Evolutionary conservation across 2,329 filamentous ascomycete species (phyloP).

Genomic region (Calonectria leucothoes): DNA sequence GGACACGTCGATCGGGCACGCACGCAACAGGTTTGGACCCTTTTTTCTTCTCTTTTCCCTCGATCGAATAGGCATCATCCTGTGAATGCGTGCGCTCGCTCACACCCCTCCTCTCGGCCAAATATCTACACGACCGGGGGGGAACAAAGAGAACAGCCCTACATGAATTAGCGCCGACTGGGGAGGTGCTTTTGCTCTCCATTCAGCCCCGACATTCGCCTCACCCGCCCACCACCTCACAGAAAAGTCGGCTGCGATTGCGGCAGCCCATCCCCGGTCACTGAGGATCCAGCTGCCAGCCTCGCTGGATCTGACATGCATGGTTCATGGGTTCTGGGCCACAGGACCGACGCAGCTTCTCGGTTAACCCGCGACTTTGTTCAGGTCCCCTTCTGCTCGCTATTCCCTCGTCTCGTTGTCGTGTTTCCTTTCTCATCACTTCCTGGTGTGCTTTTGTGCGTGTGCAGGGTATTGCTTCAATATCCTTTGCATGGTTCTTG

Average conservation of each 20-base stretch:
- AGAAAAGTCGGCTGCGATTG: conserved; percentile 1
- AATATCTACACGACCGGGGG: not conserved
- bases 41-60: not conserved
- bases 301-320: conserved; percentile 26
- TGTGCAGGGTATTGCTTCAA: not conserved
- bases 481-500: not conserved
- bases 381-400: not conserved
- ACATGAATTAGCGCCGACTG: conserved; percentile 10
- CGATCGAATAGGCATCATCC: not conserved
- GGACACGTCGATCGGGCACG: conserved; percentile 3
- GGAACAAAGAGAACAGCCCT: not conserved
- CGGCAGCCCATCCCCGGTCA: conserved; percentile 1
- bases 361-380: not conserved
- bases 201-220: not conserved
- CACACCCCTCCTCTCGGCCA: not conserved
- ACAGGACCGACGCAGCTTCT: not conserved
- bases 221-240: not conserved
- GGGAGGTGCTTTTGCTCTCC: conserved; percentile 1
- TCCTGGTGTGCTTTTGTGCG: not conserved
- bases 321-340: conserved; percentile 19
- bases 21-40: not conserved
- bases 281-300: conserved; percentile 9
- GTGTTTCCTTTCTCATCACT: not conserved
- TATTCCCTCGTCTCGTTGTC: not conserved
- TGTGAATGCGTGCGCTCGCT: not conserved